phyloP scores from a whole-genome alignment of 2,329 filamentous ascomycete genomes.

The Aspergillus viridinutans region DNA sequence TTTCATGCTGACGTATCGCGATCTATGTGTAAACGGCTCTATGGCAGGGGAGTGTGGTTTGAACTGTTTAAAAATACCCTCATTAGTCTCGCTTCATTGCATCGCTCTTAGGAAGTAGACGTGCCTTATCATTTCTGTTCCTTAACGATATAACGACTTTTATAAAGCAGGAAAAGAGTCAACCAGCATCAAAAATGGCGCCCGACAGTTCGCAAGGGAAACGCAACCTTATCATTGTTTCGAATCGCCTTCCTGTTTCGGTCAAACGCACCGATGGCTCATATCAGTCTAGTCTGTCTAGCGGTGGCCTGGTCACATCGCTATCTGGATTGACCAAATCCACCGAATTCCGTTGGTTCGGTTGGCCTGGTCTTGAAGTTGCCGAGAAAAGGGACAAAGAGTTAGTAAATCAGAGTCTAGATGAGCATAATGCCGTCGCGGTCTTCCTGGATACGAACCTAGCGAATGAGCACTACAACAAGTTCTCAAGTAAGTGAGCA shows the following conservation, averaged over 20 bases:
- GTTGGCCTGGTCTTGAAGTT: conserved; percentile 87
- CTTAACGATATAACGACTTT: background rate
- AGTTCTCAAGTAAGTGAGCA: conserved; percentile 74
- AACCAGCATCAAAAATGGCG: background rate
- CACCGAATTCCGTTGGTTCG: conserved; percentile 91
- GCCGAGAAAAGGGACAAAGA: conserved; percentile 67
- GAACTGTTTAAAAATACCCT: background rate
- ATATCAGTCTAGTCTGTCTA: conserved; percentile 84
- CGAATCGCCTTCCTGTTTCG: conserved; percentile 86
- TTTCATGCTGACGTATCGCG: background rate
- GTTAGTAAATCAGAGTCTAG: conserved; percentile 65
- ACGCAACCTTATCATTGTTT: conserved; percentile 62
- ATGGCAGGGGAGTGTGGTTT: background rate
- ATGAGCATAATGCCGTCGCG: conserved; percentile 76
- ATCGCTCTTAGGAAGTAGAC: background rate
- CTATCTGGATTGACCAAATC: conserved; percentile 83
- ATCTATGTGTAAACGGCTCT: background rate
- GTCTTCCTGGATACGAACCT: conserved; percentile 85
- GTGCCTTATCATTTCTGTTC: background rate
- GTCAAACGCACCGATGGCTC: conserved; percentile 80
- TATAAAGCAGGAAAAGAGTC: background rate
- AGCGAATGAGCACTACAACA: conserved; percentile 90
- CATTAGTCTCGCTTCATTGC: background rate
- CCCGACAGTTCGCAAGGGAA: conserved; percentile 9
- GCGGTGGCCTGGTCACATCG: conserved; percentile 84